Evolutionary conservation across 192 early-diverging fungal genomes (phyloP).

Genomic region (Obelidium mucronatum): DNA sequence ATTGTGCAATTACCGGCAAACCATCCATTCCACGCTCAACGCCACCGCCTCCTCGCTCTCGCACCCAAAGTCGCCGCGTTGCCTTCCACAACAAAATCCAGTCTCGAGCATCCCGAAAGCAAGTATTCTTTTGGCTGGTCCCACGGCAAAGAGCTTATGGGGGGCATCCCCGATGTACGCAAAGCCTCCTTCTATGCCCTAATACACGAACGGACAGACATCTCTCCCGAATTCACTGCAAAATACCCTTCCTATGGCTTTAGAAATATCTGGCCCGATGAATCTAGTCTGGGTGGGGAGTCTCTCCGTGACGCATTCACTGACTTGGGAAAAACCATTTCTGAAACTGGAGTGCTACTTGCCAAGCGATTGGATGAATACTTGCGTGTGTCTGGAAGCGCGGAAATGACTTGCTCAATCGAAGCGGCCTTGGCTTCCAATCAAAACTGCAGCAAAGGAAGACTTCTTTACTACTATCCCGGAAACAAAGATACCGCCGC

Average conservation of each 20-base stretch:
- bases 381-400: constrained; percentile 37
- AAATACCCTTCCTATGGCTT: constrained; percentile 61
- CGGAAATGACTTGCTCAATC: constrained; percentile 38
- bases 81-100: constrained; percentile 53
- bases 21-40: constrained; percentile 31
- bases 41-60: constrained; percentile 55
- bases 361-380: constrained; percentile 66
- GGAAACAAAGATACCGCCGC: constrained; percentile 32
- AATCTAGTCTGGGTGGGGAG: neutral
- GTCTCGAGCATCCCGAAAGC: constrained; percentile 57
- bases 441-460: constrained; percentile 56
- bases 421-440: constrained; percentile 53
- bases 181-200: constrained; percentile 71
- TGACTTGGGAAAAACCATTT: constrained; percentile 63
- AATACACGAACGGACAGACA: neutral
- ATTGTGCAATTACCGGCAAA: constrained; percentile 8
- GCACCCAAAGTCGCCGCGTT: constrained; percentile 65
- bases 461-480: constrained; percentile 75
- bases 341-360: constrained; percentile 61
- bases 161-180: constrained; percentile 66
- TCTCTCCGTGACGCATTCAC: constrained; percentile 37
- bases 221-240: constrained; percentile 36
- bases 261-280: constrained; percentile 66
- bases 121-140: constrained; percentile 75
- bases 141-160: constrained; percentile 73